These are phyloP conservation scores for Stentor coeruleus DNA, from an alignment of 73 alveolate species.

Conservation along the genomic window DNA sequence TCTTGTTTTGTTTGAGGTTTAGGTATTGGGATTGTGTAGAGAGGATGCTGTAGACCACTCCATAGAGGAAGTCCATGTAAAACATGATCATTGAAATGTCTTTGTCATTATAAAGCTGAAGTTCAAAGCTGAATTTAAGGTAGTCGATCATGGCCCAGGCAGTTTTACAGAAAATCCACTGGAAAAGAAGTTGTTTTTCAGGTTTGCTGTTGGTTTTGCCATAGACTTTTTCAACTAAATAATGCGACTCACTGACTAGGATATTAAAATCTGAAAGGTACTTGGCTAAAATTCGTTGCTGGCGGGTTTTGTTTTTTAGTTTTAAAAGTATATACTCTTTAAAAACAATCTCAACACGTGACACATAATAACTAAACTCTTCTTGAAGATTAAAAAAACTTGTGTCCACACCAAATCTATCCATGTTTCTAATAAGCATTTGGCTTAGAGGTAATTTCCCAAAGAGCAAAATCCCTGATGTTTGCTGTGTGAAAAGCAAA, in stretches of 20 bases:
- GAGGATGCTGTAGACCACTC: not conserved
- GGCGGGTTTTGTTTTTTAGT: conserved; percentile 15
- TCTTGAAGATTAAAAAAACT: not conserved
- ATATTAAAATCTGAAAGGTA: conserved; percentile 16
- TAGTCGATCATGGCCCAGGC: conserved; percentile 26
- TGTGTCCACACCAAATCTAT: not conserved
- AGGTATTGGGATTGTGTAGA: not conserved
- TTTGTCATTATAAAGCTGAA: conserved; percentile 43
- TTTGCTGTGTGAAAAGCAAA: not conserved
- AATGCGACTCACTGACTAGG: conserved; percentile 6
- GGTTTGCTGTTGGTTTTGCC: not conserved
- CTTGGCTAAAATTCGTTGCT: conserved; percentile 23
- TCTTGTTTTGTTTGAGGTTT: not conserved
- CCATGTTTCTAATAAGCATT: not conserved
- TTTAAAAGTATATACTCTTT: not conserved
- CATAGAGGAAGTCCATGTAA: not conserved
- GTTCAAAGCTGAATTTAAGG: conserved; percentile 39
- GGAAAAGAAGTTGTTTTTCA: conserved; percentile 23
- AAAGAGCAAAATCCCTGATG: not conserved
- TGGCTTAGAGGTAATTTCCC: not conserved
- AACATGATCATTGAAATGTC: conserved; percentile 35
- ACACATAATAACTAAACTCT: not conserved
- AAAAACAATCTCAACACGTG: not conserved
- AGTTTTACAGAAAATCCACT: conserved; percentile 30
- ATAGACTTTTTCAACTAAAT: not conserved